Base-by-base conservation (phyloP, 495 filamentous ascomycete species). In the Penicillium arizonense region DNA sequence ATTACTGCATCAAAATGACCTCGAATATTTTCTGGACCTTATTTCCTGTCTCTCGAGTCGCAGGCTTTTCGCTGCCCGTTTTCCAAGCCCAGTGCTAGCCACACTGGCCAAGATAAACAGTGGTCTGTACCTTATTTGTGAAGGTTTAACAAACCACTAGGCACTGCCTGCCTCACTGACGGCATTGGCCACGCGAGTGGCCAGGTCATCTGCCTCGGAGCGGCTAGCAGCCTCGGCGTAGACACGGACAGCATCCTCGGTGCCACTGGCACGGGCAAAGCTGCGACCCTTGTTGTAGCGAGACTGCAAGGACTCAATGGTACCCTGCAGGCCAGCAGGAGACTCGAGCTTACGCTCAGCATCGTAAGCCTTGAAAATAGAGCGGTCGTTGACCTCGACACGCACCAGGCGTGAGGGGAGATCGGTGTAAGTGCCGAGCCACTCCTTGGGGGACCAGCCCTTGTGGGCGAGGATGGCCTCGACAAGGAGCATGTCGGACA, bases 391-490 rank as follows among this genome's bases (percentile, higher is more conserved):
- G 49, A 97, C 94, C 66, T 93, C 88, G 53, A 97, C 90, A 21
- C 92, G 88, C 28, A 91, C 87, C 7, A 98, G 85, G n/a, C 91
- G 83, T 66, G 96, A 97, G 36, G 94, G 94, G 2, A 97, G 85
- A 65, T 98, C 94, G n/a, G 82, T 86, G 75, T 98, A 98, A 3
- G 91, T 97, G 47, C 81, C 78, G 52, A 91, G 85, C 94, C 94
- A 98, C 66, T 97, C 91, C 56, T 87, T 82, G 38, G 90, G 86
- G 18, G 81, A 83, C 93, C 92, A 98, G 58, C 79, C 77, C 76
- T 96, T 97, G 80, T 97, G 92, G 6, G 95, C 91, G 21, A 98
- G 84, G 62, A 97, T 93, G 18, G 91, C 87, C 71, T 98, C 94
- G 16, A 96, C 93, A 45, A 98, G 80, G n/a, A 98, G 82, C 73